A percentile compares a stretch with the other conserved stretches of the same genome.
Conservation (phyloP, 805 yeast genomes). For the Zygoascus flipseniorum region DNA sequence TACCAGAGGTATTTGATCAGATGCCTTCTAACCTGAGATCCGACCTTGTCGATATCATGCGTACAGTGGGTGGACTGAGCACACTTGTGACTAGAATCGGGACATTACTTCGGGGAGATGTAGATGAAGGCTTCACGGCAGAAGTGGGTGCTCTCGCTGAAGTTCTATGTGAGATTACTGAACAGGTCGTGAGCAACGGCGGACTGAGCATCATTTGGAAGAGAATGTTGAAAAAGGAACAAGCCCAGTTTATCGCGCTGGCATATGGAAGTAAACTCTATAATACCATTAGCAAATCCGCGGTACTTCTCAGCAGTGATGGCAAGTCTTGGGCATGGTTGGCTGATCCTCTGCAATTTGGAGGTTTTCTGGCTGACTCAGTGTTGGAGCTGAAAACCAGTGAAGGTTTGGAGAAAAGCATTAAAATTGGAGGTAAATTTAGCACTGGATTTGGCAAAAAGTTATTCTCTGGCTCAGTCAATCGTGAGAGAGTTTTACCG, state of each 20-base stretch:
- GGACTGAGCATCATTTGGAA: background rate
- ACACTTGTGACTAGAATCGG: background rate
- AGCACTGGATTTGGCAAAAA: background rate
- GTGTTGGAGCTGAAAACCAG: background rate
- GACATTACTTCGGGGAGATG: background rate
- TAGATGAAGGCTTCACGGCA: background rate
- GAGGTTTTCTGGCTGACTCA: constrained; percentile 18
- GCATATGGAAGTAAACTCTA: constrained; percentile 8
- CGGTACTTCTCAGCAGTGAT: background rate
- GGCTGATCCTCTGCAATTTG: constrained; percentile 12
- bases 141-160: background rate
- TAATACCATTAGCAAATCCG: background rate
- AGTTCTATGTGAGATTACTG: constrained; percentile 1
- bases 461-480: background rate
- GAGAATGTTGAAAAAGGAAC: background rate
- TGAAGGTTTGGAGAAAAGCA: background rate
- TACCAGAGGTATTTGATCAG: background rate
- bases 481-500: background rate
- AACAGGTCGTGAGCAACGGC: background rate
- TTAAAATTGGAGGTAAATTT: constrained; percentile 3
- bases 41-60: background rate
- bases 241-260: background rate
- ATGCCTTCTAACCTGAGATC: background rate
- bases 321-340: constrained; percentile 12
- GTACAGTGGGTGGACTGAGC: background rate